These are phyloP conservation scores for Epichloe coenophiala DNA, from an alignment of 2,329 filamentous ascomycete genomes.

Conservation along the genomic window DNA sequence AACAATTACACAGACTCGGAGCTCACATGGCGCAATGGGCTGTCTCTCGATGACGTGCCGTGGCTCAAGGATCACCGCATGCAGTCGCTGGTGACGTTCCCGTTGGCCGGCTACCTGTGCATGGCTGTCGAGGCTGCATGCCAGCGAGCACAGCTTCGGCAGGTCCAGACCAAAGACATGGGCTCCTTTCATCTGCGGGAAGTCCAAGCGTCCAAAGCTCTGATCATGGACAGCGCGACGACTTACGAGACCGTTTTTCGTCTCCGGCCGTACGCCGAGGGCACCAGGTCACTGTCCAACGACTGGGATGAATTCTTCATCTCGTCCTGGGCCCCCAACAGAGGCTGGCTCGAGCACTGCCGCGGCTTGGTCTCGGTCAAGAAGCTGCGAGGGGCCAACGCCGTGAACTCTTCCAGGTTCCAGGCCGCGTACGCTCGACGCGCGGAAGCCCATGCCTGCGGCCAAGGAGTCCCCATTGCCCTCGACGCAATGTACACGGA, in stretches of 20 bases:
- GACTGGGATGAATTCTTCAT: slow-evolving; percentile 44
- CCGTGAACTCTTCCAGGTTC: slow-evolving; percentile 6
- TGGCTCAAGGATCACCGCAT: slow-evolving; percentile 47
- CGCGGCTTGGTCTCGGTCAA: slow-evolving; percentile 32
- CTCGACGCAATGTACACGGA: slow-evolving; percentile 14
- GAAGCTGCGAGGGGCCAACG: slow-evolving; percentile 7
- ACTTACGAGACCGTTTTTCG: slow-evolving; percentile 14
- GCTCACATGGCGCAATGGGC: slow-evolving; percentile 34
- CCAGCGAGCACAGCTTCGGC: slow-evolving; percentile 18
- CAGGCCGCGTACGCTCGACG: not conserved
- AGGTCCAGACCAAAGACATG: slow-evolving; percentile 11
- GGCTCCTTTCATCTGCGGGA: slow-evolving; percentile 12
- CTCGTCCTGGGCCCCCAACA: slow-evolving; percentile 35
- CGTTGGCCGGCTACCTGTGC: slow-evolving; percentile 37
- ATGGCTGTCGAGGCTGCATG: slow-evolving; percentile 36
- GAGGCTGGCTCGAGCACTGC: slow-evolving; percentile 47
- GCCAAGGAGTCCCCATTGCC: slow-evolving; percentile 3
- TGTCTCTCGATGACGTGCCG: slow-evolving; percentile 35
- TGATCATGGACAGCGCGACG: slow-evolving; percentile 14
- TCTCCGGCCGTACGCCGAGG: slow-evolving; percentile 14
- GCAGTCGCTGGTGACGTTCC: slow-evolving; percentile 42
- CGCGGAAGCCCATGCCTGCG: not conserved
- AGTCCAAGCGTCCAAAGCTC: slow-evolving; percentile 14
- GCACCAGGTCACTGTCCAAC: slow-evolving; percentile 21
- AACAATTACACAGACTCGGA: slow-evolving; percentile 30